Conservation (phyloP, 2,329 filamentous ascomycete species). For the Colletotrichum karsti region DNA sequence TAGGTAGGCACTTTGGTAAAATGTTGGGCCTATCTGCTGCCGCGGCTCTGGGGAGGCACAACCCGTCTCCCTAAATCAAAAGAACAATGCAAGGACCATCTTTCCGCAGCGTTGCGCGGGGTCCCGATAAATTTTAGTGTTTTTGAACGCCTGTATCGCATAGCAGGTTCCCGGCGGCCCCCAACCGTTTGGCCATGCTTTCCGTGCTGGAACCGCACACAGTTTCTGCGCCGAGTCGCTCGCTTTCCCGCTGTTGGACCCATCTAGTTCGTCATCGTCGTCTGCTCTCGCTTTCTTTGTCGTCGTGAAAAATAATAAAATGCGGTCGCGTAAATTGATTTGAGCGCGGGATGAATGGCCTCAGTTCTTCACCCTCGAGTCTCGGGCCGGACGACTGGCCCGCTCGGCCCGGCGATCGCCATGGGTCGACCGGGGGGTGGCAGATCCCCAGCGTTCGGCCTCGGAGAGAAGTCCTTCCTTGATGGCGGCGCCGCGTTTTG, state of each 20-base stretch:
- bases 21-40: background rate
- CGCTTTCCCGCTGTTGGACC: background rate
- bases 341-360: background rate
- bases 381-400: constrained; percentile 20
- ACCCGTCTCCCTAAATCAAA: background rate
- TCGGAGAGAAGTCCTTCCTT: constrained; percentile 27
- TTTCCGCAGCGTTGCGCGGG: background rate
- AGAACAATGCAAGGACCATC: constrained; percentile 4
- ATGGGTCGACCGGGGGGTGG: constrained; percentile 17
- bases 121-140: background rate
- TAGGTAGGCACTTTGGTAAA: background rate
- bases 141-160: constrained; percentile 17
- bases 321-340: background rate
- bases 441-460: constrained; percentile 24
- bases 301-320: background rate
- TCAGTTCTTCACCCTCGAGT: constrained; percentile 25
- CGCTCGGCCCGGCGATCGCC: constrained; percentile 25
- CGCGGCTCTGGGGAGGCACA: background rate
- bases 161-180: background rate
- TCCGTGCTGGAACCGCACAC: too few relatives aligned
- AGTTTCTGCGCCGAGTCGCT: constrained; percentile 10
- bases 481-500: constrained; percentile 27
- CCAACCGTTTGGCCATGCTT: background rate
- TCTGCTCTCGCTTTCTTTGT: background rate
- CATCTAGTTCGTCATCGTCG: background rate